phyloP scores from a whole-genome alignment of 176 grass and related monocot genomes.

The Aegilops speltoides region DNA sequence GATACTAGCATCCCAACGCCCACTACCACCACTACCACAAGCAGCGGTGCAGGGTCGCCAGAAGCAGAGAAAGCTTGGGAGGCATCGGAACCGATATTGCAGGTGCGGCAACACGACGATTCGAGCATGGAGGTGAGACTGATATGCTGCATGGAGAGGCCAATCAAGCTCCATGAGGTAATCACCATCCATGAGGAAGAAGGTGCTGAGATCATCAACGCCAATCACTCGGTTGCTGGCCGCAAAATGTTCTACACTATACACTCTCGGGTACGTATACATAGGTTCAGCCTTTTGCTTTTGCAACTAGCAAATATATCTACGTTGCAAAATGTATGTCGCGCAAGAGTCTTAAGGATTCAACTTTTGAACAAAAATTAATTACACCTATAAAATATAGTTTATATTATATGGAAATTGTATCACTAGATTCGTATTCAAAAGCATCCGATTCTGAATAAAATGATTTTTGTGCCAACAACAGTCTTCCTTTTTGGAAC shows the following conservation, averaged over 20 bases:
- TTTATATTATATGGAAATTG: no score
- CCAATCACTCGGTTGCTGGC: conserved; percentile 33
- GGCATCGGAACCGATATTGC: neutral
- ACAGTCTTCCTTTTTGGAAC: no score
- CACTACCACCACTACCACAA: neutral
- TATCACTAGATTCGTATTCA: no score
- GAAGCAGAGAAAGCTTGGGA: neutral
- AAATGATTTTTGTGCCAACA: no score
- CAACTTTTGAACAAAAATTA: no score
- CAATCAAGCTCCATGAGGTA: conserved; percentile 53
- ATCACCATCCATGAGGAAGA: conserved; percentile 63
- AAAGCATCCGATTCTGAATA: no score
- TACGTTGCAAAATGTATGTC: no score
- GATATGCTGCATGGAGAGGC: conserved; percentile 21
- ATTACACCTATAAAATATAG: no score
- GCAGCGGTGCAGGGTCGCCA: neutral
- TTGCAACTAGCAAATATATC: no score
- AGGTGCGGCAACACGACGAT: conserved; percentile 43
- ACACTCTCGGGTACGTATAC: conserved; percentile 41
- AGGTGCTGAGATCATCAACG: conserved; percentile 53
- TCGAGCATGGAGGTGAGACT: conserved; percentile 52
- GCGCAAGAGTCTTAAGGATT: no score
- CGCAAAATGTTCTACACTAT: conserved; percentile 48
- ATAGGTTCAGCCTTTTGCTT: neutral
- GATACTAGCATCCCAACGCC: neutral